Base-by-base conservation (phyloP, 2,329 filamentous ascomycete species). In the Penicillium sp. region DNA sequence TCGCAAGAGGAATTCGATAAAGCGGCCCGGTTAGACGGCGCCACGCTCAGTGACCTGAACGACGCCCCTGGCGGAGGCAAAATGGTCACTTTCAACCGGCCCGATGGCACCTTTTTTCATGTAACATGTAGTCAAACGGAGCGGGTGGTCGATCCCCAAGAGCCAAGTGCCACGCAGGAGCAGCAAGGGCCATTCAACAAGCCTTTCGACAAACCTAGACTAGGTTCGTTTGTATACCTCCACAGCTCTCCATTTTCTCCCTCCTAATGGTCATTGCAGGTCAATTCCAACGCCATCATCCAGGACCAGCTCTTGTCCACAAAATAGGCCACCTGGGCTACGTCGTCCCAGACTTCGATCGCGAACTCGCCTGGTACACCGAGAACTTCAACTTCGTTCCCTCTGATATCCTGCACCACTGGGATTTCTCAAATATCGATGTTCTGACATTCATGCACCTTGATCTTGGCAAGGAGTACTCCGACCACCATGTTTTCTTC, bases 71-170 rank as follows among this genome's bases (percentile, higher is more conserved):
- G 65, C 8, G 61, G 59, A 9, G 65, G 65, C 6, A 35, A 57
- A n/a, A 55, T 60, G 23, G 44, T 66, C 12, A 74, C 71, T 0
- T 55, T 77, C 8, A 43, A 58, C 4, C 67, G 74, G n/a, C 73
- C 85, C 2, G 82, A 85, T 55, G 80, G 79, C 1, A 85, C 80
- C 56, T 80, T 81, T 1, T 79, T 86, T 63, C 82, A 85, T 63
- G 74, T 87, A 0, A 77, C 87, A 1, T 72, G 81, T 59, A 84
- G 82, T 1, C 84, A 87, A 67, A 67, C 68, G 6, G 65, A 64
- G 4, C 74, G 73, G 0, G 72, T 76, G 49, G 68, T 71, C 50
- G 43, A 45, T 46, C 69, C 23, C 67, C 74, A 48, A 22, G 25
- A 23, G 74, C 27, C 56, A 22, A 15, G 49, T 15, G 54, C 53